Base-by-base conservation (phyloP, 805 yeast genomes). In the Candida maris region DNA sequence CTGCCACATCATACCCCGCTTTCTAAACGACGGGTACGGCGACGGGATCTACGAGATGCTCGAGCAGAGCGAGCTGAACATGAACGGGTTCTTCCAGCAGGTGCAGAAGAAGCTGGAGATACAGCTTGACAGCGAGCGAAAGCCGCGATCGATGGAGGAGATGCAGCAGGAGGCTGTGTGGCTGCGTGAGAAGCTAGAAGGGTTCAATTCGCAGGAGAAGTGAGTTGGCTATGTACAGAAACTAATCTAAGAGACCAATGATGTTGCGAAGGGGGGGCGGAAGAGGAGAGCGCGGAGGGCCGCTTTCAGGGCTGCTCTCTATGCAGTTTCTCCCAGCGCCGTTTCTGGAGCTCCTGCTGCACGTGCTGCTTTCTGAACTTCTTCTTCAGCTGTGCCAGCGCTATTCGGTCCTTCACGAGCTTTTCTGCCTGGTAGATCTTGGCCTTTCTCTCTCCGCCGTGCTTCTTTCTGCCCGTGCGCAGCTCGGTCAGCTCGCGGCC, bases 1-100 rank as follows among this genome's bases (percentile, higher is more conserved):
- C 59, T 83, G 96, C 15, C 99, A 93, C 57, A 64, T 93, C 14
- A 88, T 93, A 15, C 99, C 99, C 5, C 70, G 99, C 27, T 79
- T 72, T 56, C 61, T 77, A 31, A 65, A 66, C 4, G 81, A 83
- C 51, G 64, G 64, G 1, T 64, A 56, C 28, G 87, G 87, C 1
- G 96, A 86, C 56, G 79, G 75, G 26, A 72, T 93, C 20, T 87
- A 93, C 57, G 65, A 64, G n/a, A 61, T 68, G 48, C 56, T 93
- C 34, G 88, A 86, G 40, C 51, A 62, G 4, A 50, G 65, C 35
- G 81, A 79, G 41, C 68, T 75, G 47, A 76, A 72, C 33, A 49
- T 67, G 35, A 69, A 64, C 32, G 55, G 54, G 5, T 70, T 68
- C 46, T 48, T 53, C 44, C 48, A 48, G 32, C 64, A 56, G 23